Base-by-base conservation (phyloP, 2,329 filamentous ascomycete species). In the Talaromyces sp. region DNA sequence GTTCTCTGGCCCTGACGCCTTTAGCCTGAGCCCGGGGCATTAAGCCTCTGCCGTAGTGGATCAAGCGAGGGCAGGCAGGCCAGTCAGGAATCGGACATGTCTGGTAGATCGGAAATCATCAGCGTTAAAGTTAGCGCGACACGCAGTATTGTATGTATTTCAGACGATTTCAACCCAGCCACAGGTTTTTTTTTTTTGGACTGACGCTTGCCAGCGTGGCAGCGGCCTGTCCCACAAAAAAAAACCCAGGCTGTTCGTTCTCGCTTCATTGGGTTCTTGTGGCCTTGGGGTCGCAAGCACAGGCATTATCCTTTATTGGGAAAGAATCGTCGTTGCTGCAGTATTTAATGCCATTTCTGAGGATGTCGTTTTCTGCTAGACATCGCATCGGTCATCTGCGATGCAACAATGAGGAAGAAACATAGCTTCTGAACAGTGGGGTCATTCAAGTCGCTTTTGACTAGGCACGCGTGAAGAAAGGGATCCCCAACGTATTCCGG, bases 191-290 rank as follows among this genome's bases (percentile, higher is more conserved):
- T 23, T 23, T 23, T 52, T 56, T 69, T 69, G 70, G 70, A 65
- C 63, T 68, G 69, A 66, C 70, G 67, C 59, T 62, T 71, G 70
- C 68, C 70, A 71, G 65, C 68, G 66, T 72, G 69, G 68, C 69
- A 70, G 63, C 64, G 61, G 60, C 31, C 52, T 62, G 62, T 62
- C 61, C 61, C 61, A 59, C 61, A 36, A 33, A 33, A 52, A 50
- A 47, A 27, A 27, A 28, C 2, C 50, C 10, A 52, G 50, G 28
- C 50, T 52, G 28, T 30, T 53, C 30, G 5, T 16, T n/a, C 16
- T 53, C 14, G 18, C 18, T 53, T 31, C 16, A 12, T 31, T 53
- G 14, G 16, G 16, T 31, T 31, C 14, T 53, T 27, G 27, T 7
- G 50, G 28, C 53, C 51, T 57, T 58, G 40, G 55, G 9, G 56